Evolutionary conservation across 192 early-diverging fungal genomes (phyloP).

Genomic region (Coemansia sp.): DNA sequence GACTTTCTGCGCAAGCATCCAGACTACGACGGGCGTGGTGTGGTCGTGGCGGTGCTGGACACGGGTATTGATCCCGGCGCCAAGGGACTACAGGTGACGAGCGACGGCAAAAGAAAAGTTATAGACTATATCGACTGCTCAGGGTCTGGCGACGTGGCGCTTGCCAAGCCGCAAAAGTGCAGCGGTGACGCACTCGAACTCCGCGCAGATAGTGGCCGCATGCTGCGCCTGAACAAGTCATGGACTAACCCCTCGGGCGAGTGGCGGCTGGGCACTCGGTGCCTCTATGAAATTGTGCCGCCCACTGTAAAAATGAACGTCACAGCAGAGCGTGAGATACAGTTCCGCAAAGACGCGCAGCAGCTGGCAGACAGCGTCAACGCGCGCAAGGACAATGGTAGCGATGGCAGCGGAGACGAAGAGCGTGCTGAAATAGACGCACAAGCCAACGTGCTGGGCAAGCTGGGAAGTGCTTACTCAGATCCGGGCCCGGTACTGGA

Average conservation of each 20-base stretch:
- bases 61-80: slow-evolving; percentile 95
- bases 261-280: slow-evolving; percentile 82
- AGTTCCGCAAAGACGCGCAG: slow-evolving; percentile 36
- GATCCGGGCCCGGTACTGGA: slow-evolving; percentile 81
- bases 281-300: slow-evolving; percentile 74
- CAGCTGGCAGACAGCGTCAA: slow-evolving; percentile 22
- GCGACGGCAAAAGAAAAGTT: slow-evolving; percentile 87
- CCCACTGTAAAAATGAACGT: slow-evolving; percentile 44
- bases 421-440: slow-evolving; percentile 46
- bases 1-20: slow-evolving; percentile 79
- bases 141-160: slow-evolving; percentile 72
- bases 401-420: slow-evolving; percentile 43
- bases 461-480: slow-evolving; percentile 59
- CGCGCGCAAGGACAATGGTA: slow-evolving; percentile 13
- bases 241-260: slow-evolving; percentile 84
- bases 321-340: slow-evolving; percentile 53
- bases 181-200: slow-evolving; percentile 57
- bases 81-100: slow-evolving; percentile 80
- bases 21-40: slow-evolving; percentile 82
- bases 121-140: slow-evolving; percentile 95
- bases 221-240: slow-evolving; percentile 61
- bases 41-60: slow-evolving; percentile 88
- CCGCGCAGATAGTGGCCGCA: slow-evolving; percentile 72
- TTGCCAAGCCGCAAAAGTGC: slow-evolving; percentile 54
- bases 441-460: slow-evolving; percentile 65